These are phyloP conservation scores for Chlorella variabilis DNA, from an alignment of 163 green algal species.

Conservation along the genomic window DNA sequence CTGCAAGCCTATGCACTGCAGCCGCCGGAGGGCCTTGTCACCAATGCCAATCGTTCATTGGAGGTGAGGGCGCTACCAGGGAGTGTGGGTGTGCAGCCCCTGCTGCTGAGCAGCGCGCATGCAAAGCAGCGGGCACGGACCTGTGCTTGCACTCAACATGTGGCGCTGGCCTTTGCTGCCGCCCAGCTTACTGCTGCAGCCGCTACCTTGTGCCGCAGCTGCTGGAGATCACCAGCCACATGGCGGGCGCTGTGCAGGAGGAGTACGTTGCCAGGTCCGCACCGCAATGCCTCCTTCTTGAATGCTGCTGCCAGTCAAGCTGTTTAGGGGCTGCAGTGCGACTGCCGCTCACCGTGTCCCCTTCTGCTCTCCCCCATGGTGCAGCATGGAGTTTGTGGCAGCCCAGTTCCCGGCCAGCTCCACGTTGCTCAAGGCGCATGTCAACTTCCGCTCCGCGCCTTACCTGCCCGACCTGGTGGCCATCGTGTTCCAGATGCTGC, in stretches of 20 bases:
- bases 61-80: conserved; percentile 32
- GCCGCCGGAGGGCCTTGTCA: neutral
- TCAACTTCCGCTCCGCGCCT: conserved; percentile 12
- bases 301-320: no score
- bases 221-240: conserved; percentile 28
- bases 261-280: conserved; percentile 28
- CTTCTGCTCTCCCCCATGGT: no score
- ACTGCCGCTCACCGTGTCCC: no score
- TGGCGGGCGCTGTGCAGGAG: conserved; percentile 25
- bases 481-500: conserved; percentile 12
- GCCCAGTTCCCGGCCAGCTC: neutral
- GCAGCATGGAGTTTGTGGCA: conserved; percentile 43
- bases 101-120: no score
- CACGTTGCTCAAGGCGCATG: neutral
- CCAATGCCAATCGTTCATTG: neutral
- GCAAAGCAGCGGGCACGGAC: no score
- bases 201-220: neutral
- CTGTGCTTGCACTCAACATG: no score
- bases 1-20: conserved; percentile 19
- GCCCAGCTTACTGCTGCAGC: no score
- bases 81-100: no score
- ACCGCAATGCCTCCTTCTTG: neutral
- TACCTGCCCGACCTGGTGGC: conserved; percentile 36
- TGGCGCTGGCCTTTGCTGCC: no score
- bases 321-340: no score